Base-by-base conservation (phyloP, 1,284 basidiomycete genomes). In the Meira miltonrushii region DNA sequence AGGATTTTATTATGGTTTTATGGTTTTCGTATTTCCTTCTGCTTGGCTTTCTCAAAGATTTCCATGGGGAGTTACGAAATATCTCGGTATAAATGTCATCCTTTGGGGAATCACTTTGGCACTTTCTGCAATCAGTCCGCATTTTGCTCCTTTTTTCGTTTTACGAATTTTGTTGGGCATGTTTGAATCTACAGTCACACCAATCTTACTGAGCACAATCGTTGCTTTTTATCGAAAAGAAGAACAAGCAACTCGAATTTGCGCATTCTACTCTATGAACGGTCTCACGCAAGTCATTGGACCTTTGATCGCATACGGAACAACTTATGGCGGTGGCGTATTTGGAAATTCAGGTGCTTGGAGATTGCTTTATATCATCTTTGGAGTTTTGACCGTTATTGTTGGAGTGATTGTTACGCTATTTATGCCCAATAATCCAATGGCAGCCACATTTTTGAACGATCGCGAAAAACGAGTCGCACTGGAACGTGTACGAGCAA, bases 211-310 rank as follows among this genome's bases (percentile, higher is more conserved):
- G 68, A 75, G 86, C 48, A 82, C 86, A 52, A 83, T 87, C 39
- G 83, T 84, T 6, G 86, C 85, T 83, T 86, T 86, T 72, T 87
- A 87, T 74, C 85, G 84, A 79, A 87, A 86, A 76, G 79, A 85
- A 55, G 86, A 87, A 66, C 86, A 87, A 82, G 84, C 83, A 0
- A 81, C 79, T 13, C 80, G 86, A 19, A 84, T 87, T 19, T 48
- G 25, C 23, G 46, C 12, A 9, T 13, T 25, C 17, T n/a, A 48
- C 12, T n/a, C 46, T 21, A 48, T 48, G 46, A 85, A 85, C 61
- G 83, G 84, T 15, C 74, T 86, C 10, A 87, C 86, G 0, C 81
- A 82, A 55, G 79, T 87, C 2, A 85, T 87, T 65, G 86, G 86
- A 33, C 85, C 85, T 2, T 85, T 87, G 61, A 81, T 86, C 23